Evolutionary conservation across 2,329 filamentous ascomycete genomes (phyloP).

Genomic region (Aspergillus sp.): DNA sequence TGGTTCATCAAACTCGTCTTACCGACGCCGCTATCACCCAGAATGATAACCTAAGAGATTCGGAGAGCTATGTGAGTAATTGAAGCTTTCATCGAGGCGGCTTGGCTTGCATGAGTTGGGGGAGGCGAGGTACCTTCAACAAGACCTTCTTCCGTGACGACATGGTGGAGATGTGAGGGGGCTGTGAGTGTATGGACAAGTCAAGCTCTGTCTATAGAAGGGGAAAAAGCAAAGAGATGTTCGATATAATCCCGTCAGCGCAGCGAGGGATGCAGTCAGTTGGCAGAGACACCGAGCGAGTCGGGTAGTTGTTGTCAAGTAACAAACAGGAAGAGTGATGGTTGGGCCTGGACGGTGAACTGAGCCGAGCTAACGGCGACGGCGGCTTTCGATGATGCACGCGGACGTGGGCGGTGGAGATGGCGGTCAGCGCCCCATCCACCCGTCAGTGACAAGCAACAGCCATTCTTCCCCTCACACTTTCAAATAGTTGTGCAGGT

Average conservation of each 20-base stretch:
- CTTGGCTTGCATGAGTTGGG: neutral
- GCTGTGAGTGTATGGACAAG: conserved; percentile 9
- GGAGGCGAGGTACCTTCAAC: conserved; percentile 65
- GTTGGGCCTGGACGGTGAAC: conserved; percentile 14
- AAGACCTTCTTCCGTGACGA: conserved; percentile 86
- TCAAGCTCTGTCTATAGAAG: neutral
- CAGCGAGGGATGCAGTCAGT: neutral
- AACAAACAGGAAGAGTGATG: conserved; percentile 10
- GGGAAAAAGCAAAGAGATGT: neutral
- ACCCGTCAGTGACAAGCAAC: neutral
- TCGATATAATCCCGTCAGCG: neutral
- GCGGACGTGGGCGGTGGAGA: conserved; percentile 33
- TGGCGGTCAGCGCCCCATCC: conserved; percentile 27
- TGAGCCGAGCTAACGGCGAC: conserved; percentile 8
- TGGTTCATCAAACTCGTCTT: conserved; percentile 99
- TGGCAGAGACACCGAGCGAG: neutral
- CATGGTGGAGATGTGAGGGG: conserved; percentile 51
- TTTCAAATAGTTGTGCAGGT: conserved; percentile 19
- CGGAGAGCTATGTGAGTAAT: conserved; percentile 15
- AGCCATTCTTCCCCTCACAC: conserved; percentile 12
- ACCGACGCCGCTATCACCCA: conserved; percentile 97
- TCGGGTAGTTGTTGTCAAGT: conserved; percentile 2
- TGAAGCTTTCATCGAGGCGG: neutral
- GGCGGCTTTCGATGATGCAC: conserved; percentile 36
- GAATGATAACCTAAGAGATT: conserved; percentile 81